Evolutionary conservation across 1,284 basidiomycete species (phyloP), one percentile per base, ranked within the genome.

Genomic region (Boletus semigastroideus): DNA sequence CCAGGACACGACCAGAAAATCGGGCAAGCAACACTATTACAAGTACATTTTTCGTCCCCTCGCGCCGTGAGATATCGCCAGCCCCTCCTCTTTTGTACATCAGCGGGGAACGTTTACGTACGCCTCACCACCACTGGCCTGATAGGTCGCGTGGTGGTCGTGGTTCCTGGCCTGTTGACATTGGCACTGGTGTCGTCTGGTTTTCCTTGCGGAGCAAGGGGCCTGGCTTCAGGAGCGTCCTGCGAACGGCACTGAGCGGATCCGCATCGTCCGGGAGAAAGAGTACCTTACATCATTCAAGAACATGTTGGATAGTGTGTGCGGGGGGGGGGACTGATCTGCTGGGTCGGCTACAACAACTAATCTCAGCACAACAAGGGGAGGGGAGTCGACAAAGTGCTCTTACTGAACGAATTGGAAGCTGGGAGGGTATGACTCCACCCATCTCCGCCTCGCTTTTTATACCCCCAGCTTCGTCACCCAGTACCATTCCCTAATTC

Each of bases 171-270:
- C 25, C 25, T 4, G 7, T 34, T 53, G 41, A 54, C 42, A 37
- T 19, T 57, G 17, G 46, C 48, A 2, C 58, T 9, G 6, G n/a
- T 42, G 12, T 31, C 17, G 1, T 43, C 19, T n/a, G 60, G 58
- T 28, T n/a, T 53, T 17, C 64, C 61, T 34, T 22, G 19, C 31
- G 22, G 13, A 11, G 13, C 30, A 7, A 37, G 42, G 4, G 9
- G 13, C 12, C 7, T 3, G 1, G 17, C 16, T 17, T 33, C 31
- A 9, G 13, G 9, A 37, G 31, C 11, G 27, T 46, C 20, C 61
- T 66, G 42, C 19, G 25, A 37, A 25, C 5, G 17, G 44, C 14
- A 1, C 13, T 64, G 19, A 65, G 50, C 9, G 16, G 19, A 42
- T 12, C 2, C 14, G 10, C 12, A 16, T 14, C 13, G 7, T 16